Conservation (phyloP, 2,329 filamentous ascomycete genomes). For the Zasmidium angulare region DNA sequence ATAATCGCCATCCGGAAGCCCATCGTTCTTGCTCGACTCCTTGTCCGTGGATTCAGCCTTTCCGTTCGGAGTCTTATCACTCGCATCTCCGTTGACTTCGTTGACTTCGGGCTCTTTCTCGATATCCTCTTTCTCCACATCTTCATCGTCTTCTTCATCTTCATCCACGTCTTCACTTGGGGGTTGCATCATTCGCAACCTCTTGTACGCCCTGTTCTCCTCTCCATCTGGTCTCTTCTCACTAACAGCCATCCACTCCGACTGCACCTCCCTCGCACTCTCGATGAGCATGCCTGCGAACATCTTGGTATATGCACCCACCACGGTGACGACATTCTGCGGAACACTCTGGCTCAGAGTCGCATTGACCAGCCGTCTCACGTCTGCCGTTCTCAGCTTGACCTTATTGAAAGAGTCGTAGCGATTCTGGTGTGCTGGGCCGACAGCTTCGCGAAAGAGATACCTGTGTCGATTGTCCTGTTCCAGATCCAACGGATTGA, state of each 20-base stretch:
- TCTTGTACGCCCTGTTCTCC: conserved; percentile 42
- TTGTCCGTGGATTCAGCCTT: neutral
- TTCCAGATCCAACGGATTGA: conserved; percentile 22
- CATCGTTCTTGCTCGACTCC: conserved; percentile 5
- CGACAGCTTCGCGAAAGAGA: conserved; percentile 47
- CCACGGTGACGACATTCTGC: conserved; percentile 70
- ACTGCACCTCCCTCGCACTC: conserved; percentile 67
- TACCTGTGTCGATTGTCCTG: conserved; percentile 24
- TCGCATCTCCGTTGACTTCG: conserved; percentile 10
- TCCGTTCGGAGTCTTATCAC: conserved; percentile 3
- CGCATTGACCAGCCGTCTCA: conserved; percentile 75
- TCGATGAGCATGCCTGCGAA: conserved; percentile 77
- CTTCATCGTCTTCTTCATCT: conserved; percentile 32
- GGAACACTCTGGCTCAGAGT: conserved; percentile 78
- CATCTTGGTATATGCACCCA: conserved; percentile 73
- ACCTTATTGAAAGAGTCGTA: conserved; percentile 71
- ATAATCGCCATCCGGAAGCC: conserved; percentile 68
- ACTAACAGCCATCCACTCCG: conserved; percentile 64
- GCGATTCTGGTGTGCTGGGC: conserved; percentile 64
- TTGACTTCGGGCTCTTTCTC: conserved; percentile 2
- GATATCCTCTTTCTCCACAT: conserved; percentile 2
- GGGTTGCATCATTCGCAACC: conserved; percentile 23
- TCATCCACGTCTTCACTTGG: conserved; percentile 22
- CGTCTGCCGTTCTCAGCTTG: conserved; percentile 66
- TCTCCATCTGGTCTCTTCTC: conserved; percentile 54